phyloP scores from a whole-genome alignment of 495 filamentous ascomycete species.

The Hyphodiscus hymeniophilus region DNA sequence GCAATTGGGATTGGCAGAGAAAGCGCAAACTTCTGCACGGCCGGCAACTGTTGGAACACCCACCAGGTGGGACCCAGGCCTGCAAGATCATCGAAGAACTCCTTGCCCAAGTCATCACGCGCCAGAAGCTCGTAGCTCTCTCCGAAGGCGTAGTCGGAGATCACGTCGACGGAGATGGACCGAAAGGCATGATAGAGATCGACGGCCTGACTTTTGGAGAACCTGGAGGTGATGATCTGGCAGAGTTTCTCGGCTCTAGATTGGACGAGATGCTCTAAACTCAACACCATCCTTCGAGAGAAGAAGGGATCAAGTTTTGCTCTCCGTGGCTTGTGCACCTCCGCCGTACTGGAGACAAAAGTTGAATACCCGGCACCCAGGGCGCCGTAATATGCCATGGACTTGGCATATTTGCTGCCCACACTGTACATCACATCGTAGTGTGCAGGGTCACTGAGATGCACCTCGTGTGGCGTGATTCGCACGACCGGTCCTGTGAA shows the following conservation, averaged over 20 bases:
- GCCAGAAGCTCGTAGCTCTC: slow-evolving; percentile 24
- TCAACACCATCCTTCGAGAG: slow-evolving; percentile 28
- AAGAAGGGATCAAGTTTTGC: slow-evolving; percentile 33
- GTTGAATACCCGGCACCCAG: slow-evolving; percentile 10
- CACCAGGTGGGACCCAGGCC: slow-evolving; percentile 17
- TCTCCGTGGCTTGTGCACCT: slow-evolving; percentile 29
- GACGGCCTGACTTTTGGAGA: slow-evolving; percentile 13
- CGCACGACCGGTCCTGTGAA: slow-evolving; percentile 33
- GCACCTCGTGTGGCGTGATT: slow-evolving; percentile 41
- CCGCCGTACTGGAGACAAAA: slow-evolving; percentile 22
- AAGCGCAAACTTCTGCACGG: slow-evolving; percentile 3
- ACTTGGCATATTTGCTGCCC: slow-evolving; percentile 11
- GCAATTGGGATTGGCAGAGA: not conserved
- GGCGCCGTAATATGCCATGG: not conserved
- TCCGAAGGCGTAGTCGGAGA: slow-evolving; percentile 35
- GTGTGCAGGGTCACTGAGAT: slow-evolving; percentile 34
- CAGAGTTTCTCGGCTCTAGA: slow-evolving; percentile 11
- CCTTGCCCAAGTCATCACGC: slow-evolving; percentile 15
- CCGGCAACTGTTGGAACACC: slow-evolving; percentile 24
- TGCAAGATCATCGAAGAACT: slow-evolving; percentile 17
- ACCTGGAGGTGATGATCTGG: slow-evolving; percentile 9
- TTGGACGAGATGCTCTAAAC: slow-evolving; percentile 27
- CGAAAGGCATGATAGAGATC: slow-evolving; percentile 26
- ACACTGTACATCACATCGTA: slow-evolving; percentile 20
- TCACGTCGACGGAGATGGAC: slow-evolving; percentile 33